phyloP scores from a whole-genome alignment of 106 monocot species.

The Alisma plantagoaquatica region DNA sequence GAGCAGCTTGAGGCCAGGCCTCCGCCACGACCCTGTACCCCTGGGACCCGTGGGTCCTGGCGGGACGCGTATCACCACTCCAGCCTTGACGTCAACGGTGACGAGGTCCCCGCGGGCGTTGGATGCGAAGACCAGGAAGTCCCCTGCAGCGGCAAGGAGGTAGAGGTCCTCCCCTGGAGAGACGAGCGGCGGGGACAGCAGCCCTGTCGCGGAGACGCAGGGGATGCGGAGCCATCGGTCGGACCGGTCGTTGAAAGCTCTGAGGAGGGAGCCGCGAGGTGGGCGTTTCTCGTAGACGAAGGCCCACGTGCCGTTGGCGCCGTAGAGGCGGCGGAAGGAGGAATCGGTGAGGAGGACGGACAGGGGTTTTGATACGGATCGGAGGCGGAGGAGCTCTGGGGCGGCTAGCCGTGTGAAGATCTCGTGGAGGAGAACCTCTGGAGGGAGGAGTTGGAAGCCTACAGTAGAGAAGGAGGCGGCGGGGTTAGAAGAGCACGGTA shows the following conservation, averaged over 20 bases:
- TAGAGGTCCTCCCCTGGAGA: slow-evolving; percentile 35
- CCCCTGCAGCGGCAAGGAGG: slow-evolving; percentile 43
- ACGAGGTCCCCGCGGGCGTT: slow-evolving; percentile 48
- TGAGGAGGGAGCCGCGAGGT: slow-evolving; percentile 42
- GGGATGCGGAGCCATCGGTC: slow-evolving; percentile 52
- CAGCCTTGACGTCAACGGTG: slow-evolving; percentile 26
- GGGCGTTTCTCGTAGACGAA: slow-evolving; percentile 47
- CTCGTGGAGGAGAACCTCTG: slow-evolving; percentile 46
- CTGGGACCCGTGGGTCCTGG: slow-evolving; percentile 45
- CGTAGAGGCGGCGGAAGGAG: slow-evolving; percentile 48
- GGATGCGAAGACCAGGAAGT: slow-evolving; percentile 55
- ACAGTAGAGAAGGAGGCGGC: too few species aligned
- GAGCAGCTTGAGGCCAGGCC: slow-evolving; percentile 41
- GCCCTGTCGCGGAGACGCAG: slow-evolving; percentile 11
- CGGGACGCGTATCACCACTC: slow-evolving; percentile 21
- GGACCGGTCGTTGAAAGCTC: slow-evolving; percentile 43
- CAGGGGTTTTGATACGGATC: slow-evolving; percentile 24
- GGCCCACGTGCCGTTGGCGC: slow-evolving; percentile 27
- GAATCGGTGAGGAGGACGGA: too few species aligned
- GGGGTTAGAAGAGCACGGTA: too few species aligned
- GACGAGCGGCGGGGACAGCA: slow-evolving; percentile 22
- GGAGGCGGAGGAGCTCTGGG: slow-evolving; percentile 32
- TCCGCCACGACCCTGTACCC: slow-evolving; percentile 62
- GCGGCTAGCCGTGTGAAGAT: slow-evolving; percentile 34
- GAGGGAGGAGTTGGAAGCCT: slow-evolving; percentile 38